These are phyloP conservation scores for Sequoia sempervirens DNA, from an alignment of 75 land plant genomes.

Conservation along the genomic window DNA sequence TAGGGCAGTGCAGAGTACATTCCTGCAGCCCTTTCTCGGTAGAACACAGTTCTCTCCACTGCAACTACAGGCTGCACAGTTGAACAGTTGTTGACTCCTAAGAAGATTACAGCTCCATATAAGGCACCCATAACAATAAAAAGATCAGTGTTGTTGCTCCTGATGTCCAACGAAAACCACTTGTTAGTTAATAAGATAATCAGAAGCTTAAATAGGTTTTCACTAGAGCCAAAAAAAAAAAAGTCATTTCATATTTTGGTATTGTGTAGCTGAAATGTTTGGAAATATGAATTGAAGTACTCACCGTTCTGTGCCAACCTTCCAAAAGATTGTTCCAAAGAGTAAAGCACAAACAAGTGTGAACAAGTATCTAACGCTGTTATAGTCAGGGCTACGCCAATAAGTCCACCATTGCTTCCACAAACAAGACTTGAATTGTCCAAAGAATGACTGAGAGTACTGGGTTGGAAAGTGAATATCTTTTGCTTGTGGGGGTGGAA, in stretches of 20 bases:
- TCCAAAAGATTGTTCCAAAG: slow-evolving; percentile 74
- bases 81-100: slow-evolving; percentile 65
- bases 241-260: not conserved
- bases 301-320: slow-evolving; percentile 52
- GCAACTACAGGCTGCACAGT: slow-evolving; percentile 76
- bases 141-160: slow-evolving; percentile 55
- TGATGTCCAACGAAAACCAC: slow-evolving; percentile 44
- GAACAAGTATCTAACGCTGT: slow-evolving; percentile 62
- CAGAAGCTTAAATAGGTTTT: not conserved
- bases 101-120: slow-evolving; percentile 69
- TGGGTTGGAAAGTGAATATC: slow-evolving; percentile 59
- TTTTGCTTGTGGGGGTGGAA: slow-evolving; percentile 46
- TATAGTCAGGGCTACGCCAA: slow-evolving; percentile 87
- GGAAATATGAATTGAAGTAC: not conserved
- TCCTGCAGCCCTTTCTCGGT: slow-evolving; percentile 85
- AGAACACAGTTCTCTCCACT: slow-evolving; percentile 76
- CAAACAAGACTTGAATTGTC: slow-evolving; percentile 63
- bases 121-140: slow-evolving; percentile 73
- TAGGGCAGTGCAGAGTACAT: slow-evolving; percentile 84
- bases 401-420: slow-evolving; percentile 83
- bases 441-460: slow-evolving; percentile 41
- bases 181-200: slow-evolving; percentile 1
- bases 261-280: not conserved
- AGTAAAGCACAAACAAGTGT: slow-evolving; percentile 50
- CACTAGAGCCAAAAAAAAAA: not conserved